phyloP scores from a whole-genome alignment of 192 early-diverging fungal genomes.

The Dimargaris cristalligena region DNA sequence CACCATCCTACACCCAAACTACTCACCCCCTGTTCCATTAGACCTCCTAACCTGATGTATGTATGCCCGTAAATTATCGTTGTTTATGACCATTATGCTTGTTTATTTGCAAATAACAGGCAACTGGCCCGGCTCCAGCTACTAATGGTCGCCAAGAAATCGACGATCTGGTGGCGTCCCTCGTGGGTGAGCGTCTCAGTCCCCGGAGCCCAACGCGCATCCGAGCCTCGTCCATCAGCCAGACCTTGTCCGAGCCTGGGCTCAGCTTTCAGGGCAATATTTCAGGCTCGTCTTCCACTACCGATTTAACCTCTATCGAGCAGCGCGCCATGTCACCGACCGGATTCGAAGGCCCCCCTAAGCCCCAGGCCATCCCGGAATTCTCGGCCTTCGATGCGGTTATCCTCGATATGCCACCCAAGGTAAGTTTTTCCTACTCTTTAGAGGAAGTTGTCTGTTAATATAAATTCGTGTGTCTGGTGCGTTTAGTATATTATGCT shows the following conservation, averaged over 20 bases:
- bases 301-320: too few relatives aligned
- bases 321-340: conserved; percentile 5
- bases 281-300: too few relatives aligned
- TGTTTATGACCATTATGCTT: too few relatives aligned
- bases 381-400: conserved; percentile 55
- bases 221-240: neutral
- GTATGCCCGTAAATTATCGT: neutral
- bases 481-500: too few relatives aligned
- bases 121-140: conserved; percentile 7
- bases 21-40: neutral
- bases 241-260: conserved; percentile 16
- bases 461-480: too few relatives aligned
- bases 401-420: conserved; percentile 75
- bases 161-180: conserved; percentile 70
- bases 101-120: conserved; percentile 10
- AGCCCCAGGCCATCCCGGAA: conserved; percentile 28
- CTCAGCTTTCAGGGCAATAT: too few relatives aligned
- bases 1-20: neutral
- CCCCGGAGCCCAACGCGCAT: neutral
- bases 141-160: conserved; percentile 42
- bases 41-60: neutral
- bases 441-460: too few relatives aligned
- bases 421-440: too few relatives aligned
- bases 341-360: neutral
- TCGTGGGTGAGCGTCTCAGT: conserved; percentile 52